Conservation (phyloP, 78 protist genomes). For the Blattamonas nauphoetae region DNA sequence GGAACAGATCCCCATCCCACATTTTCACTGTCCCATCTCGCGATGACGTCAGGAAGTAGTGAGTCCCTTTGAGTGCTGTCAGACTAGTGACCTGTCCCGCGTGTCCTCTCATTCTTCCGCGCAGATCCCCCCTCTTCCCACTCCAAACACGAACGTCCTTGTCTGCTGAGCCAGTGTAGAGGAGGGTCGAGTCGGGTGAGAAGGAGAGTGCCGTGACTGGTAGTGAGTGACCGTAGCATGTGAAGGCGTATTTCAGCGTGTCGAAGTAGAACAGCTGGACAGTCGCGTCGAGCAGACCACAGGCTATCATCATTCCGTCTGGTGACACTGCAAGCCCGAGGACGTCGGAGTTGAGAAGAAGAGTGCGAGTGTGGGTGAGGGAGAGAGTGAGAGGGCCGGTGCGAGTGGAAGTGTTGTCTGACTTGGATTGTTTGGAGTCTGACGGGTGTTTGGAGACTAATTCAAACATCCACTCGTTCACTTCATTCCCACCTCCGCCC, state of each 20-base stretch:
- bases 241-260: slow-evolving; percentile 68
- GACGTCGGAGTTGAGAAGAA: slow-evolving; percentile 67
- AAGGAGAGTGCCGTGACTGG: slow-evolving; percentile 76
- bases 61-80: slow-evolving; percentile 69
- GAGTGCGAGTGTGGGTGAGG: slow-evolving; percentile 36
- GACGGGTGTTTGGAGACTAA: slow-evolving; percentile 4
- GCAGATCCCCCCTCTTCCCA: slow-evolving; percentile 85
- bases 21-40: slow-evolving; percentile 44
- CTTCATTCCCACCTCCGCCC: slow-evolving; percentile 67
- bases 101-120: slow-evolving; percentile 77
- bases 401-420: too few relatives aligned
- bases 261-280: slow-evolving; percentile 68
- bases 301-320: slow-evolving; percentile 53
- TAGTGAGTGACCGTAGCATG: slow-evolving; percentile 90
- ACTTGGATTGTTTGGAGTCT: too few relatives aligned
- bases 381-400: slow-evolving; percentile 26
- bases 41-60: slow-evolving; percentile 64
- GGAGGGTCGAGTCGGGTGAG: slow-evolving; percentile 58
- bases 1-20: slow-evolving; percentile 43
- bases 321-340: slow-evolving; percentile 36
- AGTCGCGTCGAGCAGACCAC: slow-evolving; percentile 71
- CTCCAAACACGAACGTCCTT: slow-evolving; percentile 88
- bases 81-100: slow-evolving; percentile 64
- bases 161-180: slow-evolving; percentile 83
- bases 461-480: slow-evolving; percentile 76